Base-by-base conservation (phyloP, 768 basidiomycete species). In the Tricholoma sp. region DNA sequence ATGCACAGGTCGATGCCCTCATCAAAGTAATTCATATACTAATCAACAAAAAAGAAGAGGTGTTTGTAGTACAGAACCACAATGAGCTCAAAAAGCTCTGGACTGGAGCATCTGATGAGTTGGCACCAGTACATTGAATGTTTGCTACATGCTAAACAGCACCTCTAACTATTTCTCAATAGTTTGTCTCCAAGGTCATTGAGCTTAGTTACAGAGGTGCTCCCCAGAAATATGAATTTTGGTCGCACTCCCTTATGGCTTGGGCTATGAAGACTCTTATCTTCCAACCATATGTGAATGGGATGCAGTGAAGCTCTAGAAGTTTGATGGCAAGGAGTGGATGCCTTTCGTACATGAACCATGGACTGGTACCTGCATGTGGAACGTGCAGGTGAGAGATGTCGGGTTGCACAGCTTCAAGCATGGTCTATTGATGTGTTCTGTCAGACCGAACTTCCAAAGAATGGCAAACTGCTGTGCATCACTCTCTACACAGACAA, bases 401-500 rank as follows among this genome's bases (percentile, higher is more conserved):
- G 59, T 57, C 13, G 49, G 33, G 13, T 37, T 52, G 10, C 24
- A 41, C 32, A 37, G 17, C 10, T 57, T 50, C 29, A 29, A 18
- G 59, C 24, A n/a, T 49, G 47, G 32, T 13, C 45, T 11, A 48
- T 48, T 57, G 48, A 18, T 47, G 13, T 32, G 3, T 33, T 47
- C 20, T 60, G 53, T 18, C 57, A 64, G 61, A 42, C 44, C 28
- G 2, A 54, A 33, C 49, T 74, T 18, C 66, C 69, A 20, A 32
- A 52, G n/a, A 58, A 51, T 32, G 68, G 59, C 2, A 68, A 68
- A 24, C 67, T 70, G 0, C 58, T 74, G 15, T 57, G 59, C 6
- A 65, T 72, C 28, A 71, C 76, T 24, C 41, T 78, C 0, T 78
- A 76, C 66, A 71, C 75, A 6, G 75, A 78, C 60, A 76, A 77